Evolutionary conservation across 495 filamentous ascomycete genomes (phyloP).

Genomic region (Geopyxis carbonaria): DNA sequence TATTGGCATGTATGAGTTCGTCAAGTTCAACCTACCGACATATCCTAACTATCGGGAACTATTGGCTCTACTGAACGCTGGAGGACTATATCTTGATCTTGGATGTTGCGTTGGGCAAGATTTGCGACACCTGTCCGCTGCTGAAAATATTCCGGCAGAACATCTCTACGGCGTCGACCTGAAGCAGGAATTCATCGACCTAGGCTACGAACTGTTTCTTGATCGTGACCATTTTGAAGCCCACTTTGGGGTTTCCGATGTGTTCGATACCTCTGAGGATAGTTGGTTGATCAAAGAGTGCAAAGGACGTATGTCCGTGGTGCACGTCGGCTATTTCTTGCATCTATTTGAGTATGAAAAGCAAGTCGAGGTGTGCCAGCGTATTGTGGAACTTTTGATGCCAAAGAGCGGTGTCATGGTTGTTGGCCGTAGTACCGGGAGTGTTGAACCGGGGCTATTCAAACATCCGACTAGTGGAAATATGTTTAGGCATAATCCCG

Average conservation of each 20-base stretch:
- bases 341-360: slow-evolving; percentile 41
- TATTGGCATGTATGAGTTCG: slow-evolving; percentile 29
- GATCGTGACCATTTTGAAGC: slow-evolving; percentile 31
- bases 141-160: slow-evolving; percentile 29
- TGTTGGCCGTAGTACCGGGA: slow-evolving; percentile 34
- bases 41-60: slow-evolving; percentile 18
- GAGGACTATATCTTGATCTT: slow-evolving; percentile 30
- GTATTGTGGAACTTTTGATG: slow-evolving; percentile 32
- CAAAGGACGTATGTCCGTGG: slow-evolving; percentile 35
- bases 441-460: slow-evolving; percentile 22
- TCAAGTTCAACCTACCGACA: slow-evolving; percentile 27
- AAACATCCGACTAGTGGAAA: slow-evolving; percentile 5
- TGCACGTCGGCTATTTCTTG: slow-evolving; percentile 39
- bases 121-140: slow-evolving; percentile 30
- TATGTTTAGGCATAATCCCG: slow-evolving; percentile 32
- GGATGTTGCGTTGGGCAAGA: slow-evolving; percentile 38
- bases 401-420: slow-evolving; percentile 31
- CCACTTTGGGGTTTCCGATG: slow-evolving; percentile 29
- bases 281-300: slow-evolving; percentile 25
- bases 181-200: slow-evolving; percentile 31
- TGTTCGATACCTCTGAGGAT: slow-evolving; percentile 33
- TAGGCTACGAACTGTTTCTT: slow-evolving; percentile 36
- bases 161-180: slow-evolving; percentile 37
- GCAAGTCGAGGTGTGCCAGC: slow-evolving; percentile 34
- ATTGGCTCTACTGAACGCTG: slow-evolving; percentile 6